Base-by-base conservation (phyloP, 495 filamentous ascomycete species). In the Mytilinidion resinicola region DNA sequence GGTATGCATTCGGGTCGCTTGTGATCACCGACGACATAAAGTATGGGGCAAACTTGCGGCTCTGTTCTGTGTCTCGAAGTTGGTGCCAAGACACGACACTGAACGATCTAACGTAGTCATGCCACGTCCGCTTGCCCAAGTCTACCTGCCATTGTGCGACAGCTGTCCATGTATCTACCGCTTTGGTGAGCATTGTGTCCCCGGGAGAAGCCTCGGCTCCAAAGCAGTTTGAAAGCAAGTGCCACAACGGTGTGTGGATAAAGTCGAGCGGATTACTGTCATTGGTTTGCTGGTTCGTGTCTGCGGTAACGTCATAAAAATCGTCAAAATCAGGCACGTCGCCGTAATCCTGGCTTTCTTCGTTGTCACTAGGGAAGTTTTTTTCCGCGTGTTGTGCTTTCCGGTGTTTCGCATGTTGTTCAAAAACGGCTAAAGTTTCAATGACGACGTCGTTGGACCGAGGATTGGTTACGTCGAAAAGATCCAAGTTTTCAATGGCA, bases 311-410 rank as follows among this genome's bases (percentile, higher is more conserved):
- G 21, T 63, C 76, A 19, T 76, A 74, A 33, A 78, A 65, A 41
- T 79, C 78, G 46, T 79, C 79, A 42, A 85, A 74, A 37, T 73
- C 85, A 41, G 75, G 69, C 76, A 80, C 87, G 61, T 88, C 86
- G 30, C 85, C 86, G 67, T 84, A 89, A 43, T 89, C 86, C 67
- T 89, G 86, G 57, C 85, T 89, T 43, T 89, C 86, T 50, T 88
- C 86, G 51, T 64, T 77, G 62, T 3, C 15, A 17, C 36, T 50
- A 37, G 68, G 68, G 36, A 14, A 44, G 11, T 33, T 55, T 49
- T 59, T 37, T 53, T 48, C 15, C 12, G 5, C 20, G 42, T 34
- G 19, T 33, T n/a, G 5, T 14, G 12, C 53, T 48, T 42, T 42
- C 38, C 52, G 51, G 14, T 57, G 51, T 17, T 46, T 47, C 17